Evolutionary conservation across 768 basidiomycete species (phyloP), one percentile per base, ranked within the genome.

Genomic region (Dentipellis fragilis): DNA sequence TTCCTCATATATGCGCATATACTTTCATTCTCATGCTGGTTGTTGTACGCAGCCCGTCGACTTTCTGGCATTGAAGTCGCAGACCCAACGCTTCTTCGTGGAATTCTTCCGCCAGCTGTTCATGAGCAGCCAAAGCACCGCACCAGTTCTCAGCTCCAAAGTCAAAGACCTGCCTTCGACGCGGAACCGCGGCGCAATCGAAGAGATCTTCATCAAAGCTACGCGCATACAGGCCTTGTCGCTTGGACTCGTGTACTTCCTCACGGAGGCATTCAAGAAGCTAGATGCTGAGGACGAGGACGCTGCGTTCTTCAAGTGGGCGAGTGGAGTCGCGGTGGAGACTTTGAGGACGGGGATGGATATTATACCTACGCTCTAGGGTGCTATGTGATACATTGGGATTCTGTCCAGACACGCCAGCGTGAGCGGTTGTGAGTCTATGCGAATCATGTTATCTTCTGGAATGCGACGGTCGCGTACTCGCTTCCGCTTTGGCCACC

Each of bases 1-100:
- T 38, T 21, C 29, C 47, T 10, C 36, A 11, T 29, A 22, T 38
- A 21, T 39, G 29, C 5, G 19, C 35, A 48, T 9, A 14, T 12
- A 40, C 50, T 10, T 47, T 1, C 17, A 9, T 54, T 23, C 9
- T 8, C 38, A 17, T 19, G 16, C 21, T 39, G 35, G 21, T 29
- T n/a, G 59, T n/a, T n/a, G n/a, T n/a, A n/a, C n/a, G n/a, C 64
- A 95, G 93, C 89, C 94, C 16, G 76, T 98, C 48, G 89, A 95
- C 65, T 97, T 98, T 65, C 86, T 83, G 0, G 57, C 72, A 0
- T 76, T 95, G 50, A 85, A 89, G 59, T 67, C 80, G 4, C 77
- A 77, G 55, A 80, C 87, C 6, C 72, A 65, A 1, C 68, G 66
- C 14, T 98, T 97, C 69, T 72, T 98, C 45, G 73, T 72, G 55